Conservation (phyloP, 2,329 filamentous ascomycete genomes). For the Aureobasidium sp. region DNA sequence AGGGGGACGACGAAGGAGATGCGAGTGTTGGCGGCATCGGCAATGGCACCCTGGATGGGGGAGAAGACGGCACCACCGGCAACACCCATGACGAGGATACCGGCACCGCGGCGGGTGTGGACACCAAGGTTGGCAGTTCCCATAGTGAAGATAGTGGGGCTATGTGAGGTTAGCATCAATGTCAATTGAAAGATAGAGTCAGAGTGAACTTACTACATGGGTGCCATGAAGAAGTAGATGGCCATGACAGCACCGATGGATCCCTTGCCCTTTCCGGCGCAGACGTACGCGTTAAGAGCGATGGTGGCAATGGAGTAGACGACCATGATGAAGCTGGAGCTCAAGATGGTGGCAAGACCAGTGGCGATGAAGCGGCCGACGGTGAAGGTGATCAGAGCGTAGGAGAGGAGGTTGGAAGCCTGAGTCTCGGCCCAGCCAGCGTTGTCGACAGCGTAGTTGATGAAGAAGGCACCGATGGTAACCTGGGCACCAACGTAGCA, state of each 20-base stretch:
- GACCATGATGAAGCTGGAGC: constrained; percentile 29
- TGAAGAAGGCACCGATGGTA: constrained; percentile 29
- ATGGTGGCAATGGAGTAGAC: constrained; percentile 26
- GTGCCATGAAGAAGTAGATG: constrained; percentile 30
- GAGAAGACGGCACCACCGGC: constrained; percentile 28
- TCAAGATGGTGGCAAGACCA: constrained; percentile 25
- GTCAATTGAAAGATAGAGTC: too few species aligned
- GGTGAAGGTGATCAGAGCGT: constrained; percentile 31
- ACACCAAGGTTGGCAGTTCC: constrained; percentile 31
- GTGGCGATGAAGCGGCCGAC: constrained; percentile 32
- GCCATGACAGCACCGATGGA: constrained; percentile 26
- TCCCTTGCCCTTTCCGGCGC: constrained; percentile 22
- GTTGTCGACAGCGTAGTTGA: constrained; percentile 31
- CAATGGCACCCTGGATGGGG: constrained; percentile 31
- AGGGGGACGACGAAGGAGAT: constrained; percentile 38
- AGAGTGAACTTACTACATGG: too few species aligned
- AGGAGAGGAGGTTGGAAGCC: constrained; percentile 30
- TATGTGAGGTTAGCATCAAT: too few species aligned
- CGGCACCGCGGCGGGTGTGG: constrained; percentile 31
- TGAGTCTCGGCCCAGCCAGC: constrained; percentile 21
- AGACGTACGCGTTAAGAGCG: constrained; percentile 26
- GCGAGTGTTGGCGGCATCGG: constrained; percentile 30
- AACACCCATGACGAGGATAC: constrained; percentile 33
- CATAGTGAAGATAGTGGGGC: constrained; percentile 22
- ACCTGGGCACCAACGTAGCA: constrained; percentile 32